These are phyloP conservation scores for Penicillium psychrofluorescens DNA, from an alignment of 495 filamentous ascomycete species.

Conservation along the genomic window DNA sequence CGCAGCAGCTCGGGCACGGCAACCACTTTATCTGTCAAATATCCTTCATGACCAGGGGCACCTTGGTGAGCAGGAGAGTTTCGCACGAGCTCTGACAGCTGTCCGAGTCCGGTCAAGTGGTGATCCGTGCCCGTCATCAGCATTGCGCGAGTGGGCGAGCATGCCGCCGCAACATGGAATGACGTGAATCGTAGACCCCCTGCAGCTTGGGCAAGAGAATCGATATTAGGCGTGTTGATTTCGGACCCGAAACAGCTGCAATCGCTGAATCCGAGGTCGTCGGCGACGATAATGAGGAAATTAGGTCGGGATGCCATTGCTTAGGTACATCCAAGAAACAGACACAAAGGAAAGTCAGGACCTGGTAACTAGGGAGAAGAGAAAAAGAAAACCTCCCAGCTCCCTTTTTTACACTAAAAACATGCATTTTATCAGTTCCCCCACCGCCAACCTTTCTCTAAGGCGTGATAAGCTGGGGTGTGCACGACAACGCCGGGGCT, in stretches of 20 bases:
- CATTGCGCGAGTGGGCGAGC: conserved; percentile 59
- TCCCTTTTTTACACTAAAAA: too few species aligned
- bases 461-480: too few species aligned
- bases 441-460: too few species aligned
- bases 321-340: too few species aligned
- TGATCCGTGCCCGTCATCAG: conserved; percentile 42
- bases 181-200: conserved; percentile 52
- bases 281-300: conserved; percentile 56
- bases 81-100: conserved; percentile 14
- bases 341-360: too few species aligned
- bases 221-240: conserved; percentile 55
- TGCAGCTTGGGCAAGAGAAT: conserved; percentile 40
- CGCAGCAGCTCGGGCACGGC: conserved; percentile 54
- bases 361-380: too few species aligned
- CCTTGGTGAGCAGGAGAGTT: too few species aligned
- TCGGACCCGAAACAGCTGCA: conserved; percentile 55
- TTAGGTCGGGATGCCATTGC: conserved; percentile 36
- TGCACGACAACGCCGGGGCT: too few species aligned
- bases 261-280: conserved; percentile 59
- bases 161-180: conserved; percentile 58
- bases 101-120: conserved; percentile 40
- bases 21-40: conserved; percentile 54
- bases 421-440: too few species aligned
- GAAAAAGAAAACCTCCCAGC: too few species aligned
- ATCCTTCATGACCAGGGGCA: conserved; percentile 58